Percentiles rank a stretch among this genome's conserved stretches.
These are phyloP conservation scores for Lagenidium giganteum DNA, from an alignment of 352 stramenopile genomes.

Conservation along the genomic window DNA sequence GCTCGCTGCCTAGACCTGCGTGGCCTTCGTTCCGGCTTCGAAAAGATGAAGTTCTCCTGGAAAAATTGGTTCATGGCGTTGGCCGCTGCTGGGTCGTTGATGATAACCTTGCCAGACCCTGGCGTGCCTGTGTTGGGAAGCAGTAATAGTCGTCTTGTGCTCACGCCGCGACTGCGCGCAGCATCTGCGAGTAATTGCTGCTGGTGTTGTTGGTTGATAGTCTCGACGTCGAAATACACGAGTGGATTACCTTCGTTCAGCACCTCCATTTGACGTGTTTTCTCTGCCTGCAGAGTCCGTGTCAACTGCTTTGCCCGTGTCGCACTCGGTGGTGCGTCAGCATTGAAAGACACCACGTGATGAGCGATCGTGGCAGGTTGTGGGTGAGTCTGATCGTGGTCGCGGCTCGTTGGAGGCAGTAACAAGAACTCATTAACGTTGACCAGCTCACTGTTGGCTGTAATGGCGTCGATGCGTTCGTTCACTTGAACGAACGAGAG, in stretches of 20 bases:
- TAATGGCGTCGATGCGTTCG: not conserved
- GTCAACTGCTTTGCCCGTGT: constrained; percentile 23
- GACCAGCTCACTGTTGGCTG: constrained; percentile 19
- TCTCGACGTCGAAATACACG: constrained; percentile 42
- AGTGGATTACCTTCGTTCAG: constrained; percentile 65
- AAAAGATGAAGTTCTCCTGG: constrained; percentile 72
- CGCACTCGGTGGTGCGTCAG: constrained; percentile 33
- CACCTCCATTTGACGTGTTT: constrained; percentile 18
- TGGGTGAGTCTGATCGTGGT: too few species aligned
- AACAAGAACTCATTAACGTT: constrained; percentile 58
- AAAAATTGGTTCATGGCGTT: constrained; percentile 45
- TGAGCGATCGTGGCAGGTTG: constrained; percentile 26
- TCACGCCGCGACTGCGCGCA: constrained; percentile 13
- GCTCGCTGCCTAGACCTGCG: too few species aligned
- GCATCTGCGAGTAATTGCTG: constrained; percentile 16
- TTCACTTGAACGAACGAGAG: not conserved
- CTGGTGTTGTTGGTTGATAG: constrained; percentile 22
- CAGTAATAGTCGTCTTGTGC: constrained; percentile 18
- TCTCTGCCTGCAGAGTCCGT: constrained; percentile 23
- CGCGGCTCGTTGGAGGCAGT: constrained; percentile 21
- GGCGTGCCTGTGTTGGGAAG: constrained; percentile 2
- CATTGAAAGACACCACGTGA: constrained; percentile 48
- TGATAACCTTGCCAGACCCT: constrained; percentile 2
- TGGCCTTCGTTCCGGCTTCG: constrained; percentile 35
- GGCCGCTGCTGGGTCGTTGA: constrained; percentile 4